Evolutionary conservation across 106 monocot species (phyloP), one percentile per base, ranked within the genome.

Genomic region (Narthecium ossifragum): DNA sequence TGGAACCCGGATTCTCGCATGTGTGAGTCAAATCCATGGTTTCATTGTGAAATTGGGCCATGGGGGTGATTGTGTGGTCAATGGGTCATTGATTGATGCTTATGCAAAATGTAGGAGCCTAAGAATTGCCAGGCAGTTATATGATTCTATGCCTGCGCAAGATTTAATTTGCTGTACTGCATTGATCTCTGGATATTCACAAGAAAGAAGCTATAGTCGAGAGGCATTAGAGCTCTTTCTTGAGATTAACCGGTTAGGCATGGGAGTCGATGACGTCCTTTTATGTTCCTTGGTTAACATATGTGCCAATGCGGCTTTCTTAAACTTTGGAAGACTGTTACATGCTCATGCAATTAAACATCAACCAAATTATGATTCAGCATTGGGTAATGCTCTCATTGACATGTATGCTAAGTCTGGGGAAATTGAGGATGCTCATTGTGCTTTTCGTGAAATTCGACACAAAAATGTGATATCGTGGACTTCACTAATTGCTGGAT

Each of bases 331-430:
- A 54, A 80, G 63, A 73, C 93, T 89, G 67, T 75, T 94, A 28
- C 93, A 94, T 80, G 85, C 82, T 23, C 31, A 28, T 60, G 40
- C 34, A 31, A 27, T 72, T 2, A 88, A 94, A 64, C 75, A 57
- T 18, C 67, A 73, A 13, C 39, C 64, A 21, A 47, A 53, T 40
- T 34, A 37, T 73, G 93, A 94, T 71, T 47, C 80, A 24, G 82
- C 85, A 26, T 70, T 94, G 52, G 61, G 59, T 2, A 94, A 85
- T 75, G 68, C 93, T 43, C 61, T 94, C 3, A 70, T 89, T 52
- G 80, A 94, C 38, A 85, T 94, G 93, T 92, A 92, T 65, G 75
- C 78, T 3, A 92, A 92, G 60, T 69, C 75, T 13, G 92, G 92
- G 36, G 83, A 79, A 55, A 72, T 92, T 34, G 24, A 78, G 60